Conservation (phyloP, 305 asterid species). For the Withania somnifera region DNA sequence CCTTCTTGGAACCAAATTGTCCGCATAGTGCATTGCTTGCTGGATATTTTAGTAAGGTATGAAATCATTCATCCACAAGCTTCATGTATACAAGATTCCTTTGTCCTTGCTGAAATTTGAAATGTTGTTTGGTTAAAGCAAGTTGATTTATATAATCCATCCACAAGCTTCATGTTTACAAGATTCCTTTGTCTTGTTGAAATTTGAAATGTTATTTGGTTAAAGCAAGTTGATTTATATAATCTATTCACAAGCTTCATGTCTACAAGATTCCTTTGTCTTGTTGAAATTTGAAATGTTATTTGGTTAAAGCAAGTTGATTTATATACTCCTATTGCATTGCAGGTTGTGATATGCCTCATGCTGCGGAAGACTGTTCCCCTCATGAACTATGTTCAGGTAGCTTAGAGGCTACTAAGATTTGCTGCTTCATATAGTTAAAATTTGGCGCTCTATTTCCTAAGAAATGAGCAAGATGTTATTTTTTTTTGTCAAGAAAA, state of each 20-base stretch:
- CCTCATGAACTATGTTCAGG: conserved; percentile 95
- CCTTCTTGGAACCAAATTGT: conserved; percentile 84
- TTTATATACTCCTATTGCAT: conserved; percentile 18
- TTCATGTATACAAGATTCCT: neutral
- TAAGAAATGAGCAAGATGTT: neutral
- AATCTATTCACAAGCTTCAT: too few relatives aligned
- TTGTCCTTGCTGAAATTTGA: conserved; percentile 1
- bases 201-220: too few relatives aligned
- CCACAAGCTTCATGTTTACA: too few relatives aligned
- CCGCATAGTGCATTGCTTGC: conserved; percentile 85
- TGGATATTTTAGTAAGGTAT: conserved; percentile 97
- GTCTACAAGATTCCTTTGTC: too few relatives aligned
- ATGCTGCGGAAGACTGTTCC: conserved; percentile 79
- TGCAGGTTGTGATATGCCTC: conserved; percentile 91
- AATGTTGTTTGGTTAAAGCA: too few relatives aligned
- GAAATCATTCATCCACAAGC: conserved; percentile 7
- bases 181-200: too few relatives aligned
- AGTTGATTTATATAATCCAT: too few relatives aligned
- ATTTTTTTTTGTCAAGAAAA: neutral
- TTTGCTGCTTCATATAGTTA: neutral
- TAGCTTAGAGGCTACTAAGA: conserved; percentile 6
- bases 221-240: too few relatives aligned
- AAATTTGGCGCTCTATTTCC: neutral
- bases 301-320: conserved; percentile 8
- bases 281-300: too few relatives aligned